Base-by-base conservation (phyloP, 352 stramenopile genomes). In the Aphanomyces invadans region DNA sequence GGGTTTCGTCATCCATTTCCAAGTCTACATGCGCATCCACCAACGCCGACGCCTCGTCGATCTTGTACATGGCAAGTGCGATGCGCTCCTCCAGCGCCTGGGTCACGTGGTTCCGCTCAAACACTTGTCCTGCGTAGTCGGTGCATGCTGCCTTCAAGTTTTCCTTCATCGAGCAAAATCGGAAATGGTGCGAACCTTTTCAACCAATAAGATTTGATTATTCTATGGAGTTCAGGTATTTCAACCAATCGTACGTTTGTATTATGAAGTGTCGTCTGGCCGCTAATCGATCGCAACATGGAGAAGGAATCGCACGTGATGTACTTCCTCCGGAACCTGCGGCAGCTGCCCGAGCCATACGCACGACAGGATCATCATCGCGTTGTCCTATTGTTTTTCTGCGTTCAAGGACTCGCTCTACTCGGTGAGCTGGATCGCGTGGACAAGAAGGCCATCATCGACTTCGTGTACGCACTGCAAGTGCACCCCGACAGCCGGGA, bases 391-490 rank as follows among this genome's bases (percentile, higher is more conserved):
- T 76, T 89, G 29, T 95, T 90, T 76, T 95, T 95, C 66, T 93
- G 86, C 38, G 68, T 95, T 26, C 83, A 92, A 46, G 86, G 86
- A 2, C 76, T 96, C 49, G 85, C 85, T 19, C 60, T 96, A 65
- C 77, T 96, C 39, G 80, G 73, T 4, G 83, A 90, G 64, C 69
- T 96, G 2, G 72, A 93, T 53, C 81, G 76, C 23, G 69, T 95
- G 31, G 74, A 94, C 65, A 76, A 77, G 52, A 71, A 76, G 45
- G 71, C 83, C 60, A 76, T 95, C 68, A 76, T 95, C 59, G 85
- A 96, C 54, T 96, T 85, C 85, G 75, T 96, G 46, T 95, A 95
- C 68, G 81, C 74, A 56, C 73, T 94, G 45, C 86, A 95, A 62
- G 78, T 95, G 57, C 73, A 85, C 55, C 82, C 82, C 1, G 82